A percentile compares a stretch with the other conserved stretches of the same genome.
Conservation (phyloP, 164 flowering plant species). For the Nymphaea colorata region DNA sequence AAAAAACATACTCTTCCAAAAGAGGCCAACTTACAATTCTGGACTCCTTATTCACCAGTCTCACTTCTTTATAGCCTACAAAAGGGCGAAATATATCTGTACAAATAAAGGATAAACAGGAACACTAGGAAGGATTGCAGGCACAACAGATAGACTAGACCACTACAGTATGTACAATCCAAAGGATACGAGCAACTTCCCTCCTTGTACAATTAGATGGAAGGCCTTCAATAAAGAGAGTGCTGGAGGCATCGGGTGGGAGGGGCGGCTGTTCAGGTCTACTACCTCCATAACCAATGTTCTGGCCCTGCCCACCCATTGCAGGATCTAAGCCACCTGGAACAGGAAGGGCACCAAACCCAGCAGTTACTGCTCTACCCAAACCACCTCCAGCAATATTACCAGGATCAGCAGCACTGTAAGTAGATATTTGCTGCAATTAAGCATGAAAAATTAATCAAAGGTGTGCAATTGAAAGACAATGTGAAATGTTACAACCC, state of each 20-base stretch:
- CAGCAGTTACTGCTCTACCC: conserved; percentile 34
- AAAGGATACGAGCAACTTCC: conserved; percentile 95
- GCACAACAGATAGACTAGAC: background rate
- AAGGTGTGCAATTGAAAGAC: background rate
- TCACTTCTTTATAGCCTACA: conserved; percentile 89
- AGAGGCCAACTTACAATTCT: conserved; percentile 49
- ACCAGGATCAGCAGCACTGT: conserved; percentile 5
- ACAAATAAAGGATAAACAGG: conserved; percentile 27
- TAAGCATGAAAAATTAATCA: background rate
- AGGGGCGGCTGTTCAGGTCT: conserved; percentile 38
- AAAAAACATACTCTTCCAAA: background rate
- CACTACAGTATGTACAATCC: background rate
- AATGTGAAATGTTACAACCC: background rate
- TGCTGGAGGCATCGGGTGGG: conserved; percentile 73
- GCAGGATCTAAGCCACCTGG: conserved; percentile 45
- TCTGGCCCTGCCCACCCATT: conserved; percentile 25
- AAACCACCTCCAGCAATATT: conserved; percentile 35
- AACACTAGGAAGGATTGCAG: background rate
- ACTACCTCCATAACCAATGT: conserved; percentile 32
- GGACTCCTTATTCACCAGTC: conserved; percentile 82
- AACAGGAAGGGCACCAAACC: conserved; percentile 27
- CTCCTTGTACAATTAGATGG: conserved; percentile 68
- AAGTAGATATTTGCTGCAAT: conserved; percentile 45
- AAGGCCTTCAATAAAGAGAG: conserved; percentile 84
- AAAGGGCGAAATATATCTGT: conserved; percentile 97